phyloP scores from a whole-genome alignment of 768 basidiomycete genomes.

The Hirschioporus abietinus region DNA sequence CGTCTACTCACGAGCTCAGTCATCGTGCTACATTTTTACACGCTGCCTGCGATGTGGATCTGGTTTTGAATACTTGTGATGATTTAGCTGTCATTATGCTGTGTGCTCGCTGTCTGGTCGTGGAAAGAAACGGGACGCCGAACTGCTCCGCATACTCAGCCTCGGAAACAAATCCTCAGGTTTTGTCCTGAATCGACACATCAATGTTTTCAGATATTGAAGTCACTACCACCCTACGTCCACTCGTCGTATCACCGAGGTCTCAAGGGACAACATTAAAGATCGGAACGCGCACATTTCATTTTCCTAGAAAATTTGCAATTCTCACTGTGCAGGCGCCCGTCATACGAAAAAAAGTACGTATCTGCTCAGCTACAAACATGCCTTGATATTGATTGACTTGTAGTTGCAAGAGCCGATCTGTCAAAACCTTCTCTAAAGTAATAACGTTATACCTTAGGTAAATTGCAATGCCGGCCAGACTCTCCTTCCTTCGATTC shows the following conservation, averaged over 20 bases:
- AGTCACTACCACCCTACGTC: not conserved
- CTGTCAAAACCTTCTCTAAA: not conserved
- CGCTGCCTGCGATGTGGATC: not conserved
- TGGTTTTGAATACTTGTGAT: not conserved
- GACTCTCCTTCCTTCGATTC: not conserved
- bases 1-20: not conserved
- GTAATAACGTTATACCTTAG: not conserved
- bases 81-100: not conserved
- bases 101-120: not conserved
- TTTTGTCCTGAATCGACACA: not conserved
- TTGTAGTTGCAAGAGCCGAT: not conserved
- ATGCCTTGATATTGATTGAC: not conserved
- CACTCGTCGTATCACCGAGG: not conserved
- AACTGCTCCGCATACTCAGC: not conserved
- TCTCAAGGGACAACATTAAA: not conserved
- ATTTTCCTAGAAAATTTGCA: not conserved
- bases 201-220: not conserved
- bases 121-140: not conserved
- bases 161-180: not conserved
- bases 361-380: not conserved
- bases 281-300: not conserved
- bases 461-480: not conserved
- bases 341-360: not conserved
- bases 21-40: not conserved
- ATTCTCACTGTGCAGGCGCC: not conserved